Percentiles rank a stretch among this genome's conserved stretches.
Conservation (phyloP, 768 basidiomycete genomes). For the Lactifluus echinatus region DNA sequence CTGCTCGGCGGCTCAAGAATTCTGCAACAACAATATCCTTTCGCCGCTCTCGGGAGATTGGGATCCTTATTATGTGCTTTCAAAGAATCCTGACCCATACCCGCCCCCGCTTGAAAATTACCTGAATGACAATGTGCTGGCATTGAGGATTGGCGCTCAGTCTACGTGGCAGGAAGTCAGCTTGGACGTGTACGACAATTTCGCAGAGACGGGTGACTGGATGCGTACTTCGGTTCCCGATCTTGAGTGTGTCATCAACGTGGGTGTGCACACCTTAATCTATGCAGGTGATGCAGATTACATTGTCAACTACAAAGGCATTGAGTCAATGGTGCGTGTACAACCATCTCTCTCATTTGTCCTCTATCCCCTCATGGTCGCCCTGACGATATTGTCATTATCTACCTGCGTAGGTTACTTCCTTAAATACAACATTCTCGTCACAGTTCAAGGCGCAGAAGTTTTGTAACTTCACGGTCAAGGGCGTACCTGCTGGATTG, state of each 20-base stretch:
- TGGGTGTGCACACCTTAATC: slow-evolving; percentile 44
- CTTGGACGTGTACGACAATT: slow-evolving; percentile 38
- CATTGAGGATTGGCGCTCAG: slow-evolving; percentile 37
- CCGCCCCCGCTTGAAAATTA: slow-evolving; percentile 34
- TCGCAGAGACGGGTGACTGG: slow-evolving; percentile 47
- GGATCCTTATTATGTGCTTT: slow-evolving; percentile 46
- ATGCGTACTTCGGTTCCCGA: slow-evolving; percentile 41
- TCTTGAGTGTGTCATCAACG: slow-evolving; percentile 49
- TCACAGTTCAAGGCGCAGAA: slow-evolving; percentile 33
- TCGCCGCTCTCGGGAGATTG: slow-evolving; percentile 31
- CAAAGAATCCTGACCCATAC: slow-evolving; percentile 38
- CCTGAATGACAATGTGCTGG: slow-evolving; percentile 26
- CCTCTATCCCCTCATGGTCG: background rate
- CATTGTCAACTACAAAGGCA: slow-evolving; percentile 43
- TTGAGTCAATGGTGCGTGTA: slow-evolving; percentile 44
- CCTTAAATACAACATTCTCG: slow-evolving; percentile 39
- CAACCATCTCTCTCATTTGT: background rate
- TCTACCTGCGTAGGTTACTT: slow-evolving; percentile 35
- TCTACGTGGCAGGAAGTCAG: slow-evolving; percentile 35
- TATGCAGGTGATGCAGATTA: slow-evolving; percentile 54
- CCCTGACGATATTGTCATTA: background rate
- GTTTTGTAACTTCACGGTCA: slow-evolving; percentile 42
- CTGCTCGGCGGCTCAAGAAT: slow-evolving; percentile 49
- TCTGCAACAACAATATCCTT: slow-evolving; percentile 46
- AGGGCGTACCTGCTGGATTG: slow-evolving; percentile 40